Conservation (phyloP, 2,329 filamentous ascomycete genomes). For the Botryosphaeria dothidea region DNA sequence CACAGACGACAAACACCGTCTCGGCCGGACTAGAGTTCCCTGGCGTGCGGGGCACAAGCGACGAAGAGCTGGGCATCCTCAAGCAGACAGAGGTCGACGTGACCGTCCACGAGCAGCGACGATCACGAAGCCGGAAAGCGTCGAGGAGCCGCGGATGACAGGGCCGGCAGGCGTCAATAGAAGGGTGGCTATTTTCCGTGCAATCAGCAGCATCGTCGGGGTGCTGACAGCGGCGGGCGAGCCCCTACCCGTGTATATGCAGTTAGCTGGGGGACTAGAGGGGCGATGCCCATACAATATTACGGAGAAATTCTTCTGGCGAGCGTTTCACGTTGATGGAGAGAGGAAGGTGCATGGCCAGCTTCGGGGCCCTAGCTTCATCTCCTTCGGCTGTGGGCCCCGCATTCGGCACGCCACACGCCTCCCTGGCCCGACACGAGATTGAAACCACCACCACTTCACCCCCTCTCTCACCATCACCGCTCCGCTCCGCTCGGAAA, state of each 20-base stretch:
- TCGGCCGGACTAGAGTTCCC: background rate
- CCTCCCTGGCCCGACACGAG: background rate
- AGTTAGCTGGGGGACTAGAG: background rate
- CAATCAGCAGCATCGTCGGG: background rate
- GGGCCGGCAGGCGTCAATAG: background rate
- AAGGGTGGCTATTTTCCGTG: background rate
- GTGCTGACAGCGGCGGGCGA: background rate
- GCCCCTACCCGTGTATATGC: background rate
- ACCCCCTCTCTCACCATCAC: background rate
- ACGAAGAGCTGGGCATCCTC: conserved; percentile 9
- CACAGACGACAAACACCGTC: background rate
- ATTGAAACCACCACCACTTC: background rate
- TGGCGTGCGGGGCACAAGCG: background rate
- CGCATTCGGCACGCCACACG: background rate
- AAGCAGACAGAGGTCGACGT: conserved; percentile 7
- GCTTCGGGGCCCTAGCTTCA: background rate
- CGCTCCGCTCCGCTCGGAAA: conserved; percentile 1
- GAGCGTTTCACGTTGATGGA: conserved; percentile 5
- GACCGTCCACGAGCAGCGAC: background rate
- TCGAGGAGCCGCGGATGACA: background rate
- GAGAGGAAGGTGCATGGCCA: background rate
- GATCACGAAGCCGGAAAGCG: background rate
- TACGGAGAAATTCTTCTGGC: background rate
- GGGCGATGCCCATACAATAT: background rate
- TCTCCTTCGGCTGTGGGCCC: background rate